Base-by-base conservation (phyloP, 805 yeast genomes). In the Lipomyces oligophaga region DNA sequence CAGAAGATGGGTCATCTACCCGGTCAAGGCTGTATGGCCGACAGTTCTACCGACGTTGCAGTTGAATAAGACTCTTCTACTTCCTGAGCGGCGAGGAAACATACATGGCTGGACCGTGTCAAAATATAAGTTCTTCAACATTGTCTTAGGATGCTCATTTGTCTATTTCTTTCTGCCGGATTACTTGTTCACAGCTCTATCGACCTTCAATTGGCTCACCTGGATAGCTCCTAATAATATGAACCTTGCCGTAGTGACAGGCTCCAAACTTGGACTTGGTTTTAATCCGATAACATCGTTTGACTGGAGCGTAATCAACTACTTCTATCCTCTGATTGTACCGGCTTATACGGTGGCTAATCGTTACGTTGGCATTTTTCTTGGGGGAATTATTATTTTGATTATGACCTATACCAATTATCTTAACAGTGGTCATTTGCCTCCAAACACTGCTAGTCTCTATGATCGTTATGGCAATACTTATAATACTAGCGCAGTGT, bases 11-110 rank as follows among this genome's bases (percentile, higher is more conserved):
- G 69, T 83, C 51, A 80, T 83, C 16, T 74, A 75, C 46, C 83
- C 86, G 2, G 73, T 80, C 5, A 68, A 78, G 16, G 76, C 80
- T 64, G 72, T 81, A 43, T 83, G 89, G 89, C 86, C 86, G 2
- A 69, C 76, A 18, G 67, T 79, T 61, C 71, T 77, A 69, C 70
- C 75, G 62, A 71, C 77, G 59, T 65, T 80, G 61, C 75, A 70
- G 61, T 60, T 42, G 13, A 51, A 47, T 32, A 27, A 47, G 8
- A 47, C 52, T 8, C 40, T 51, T 15, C 35, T 43, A 28, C 11
- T 36, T 10, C 36, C 54, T 45, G 47, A 58, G 52, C 27, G 54
- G 27, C 38, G 56, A 15, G 33, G 50, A 35, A 67, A 72, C 26
- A 69, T 77, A 28, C 70, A 77, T 57, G 84, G 85, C 2, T 80